phyloP scores from a whole-genome alignment of 768 basidiomycete genomes.

The Lyophyllum atratum region DNA sequence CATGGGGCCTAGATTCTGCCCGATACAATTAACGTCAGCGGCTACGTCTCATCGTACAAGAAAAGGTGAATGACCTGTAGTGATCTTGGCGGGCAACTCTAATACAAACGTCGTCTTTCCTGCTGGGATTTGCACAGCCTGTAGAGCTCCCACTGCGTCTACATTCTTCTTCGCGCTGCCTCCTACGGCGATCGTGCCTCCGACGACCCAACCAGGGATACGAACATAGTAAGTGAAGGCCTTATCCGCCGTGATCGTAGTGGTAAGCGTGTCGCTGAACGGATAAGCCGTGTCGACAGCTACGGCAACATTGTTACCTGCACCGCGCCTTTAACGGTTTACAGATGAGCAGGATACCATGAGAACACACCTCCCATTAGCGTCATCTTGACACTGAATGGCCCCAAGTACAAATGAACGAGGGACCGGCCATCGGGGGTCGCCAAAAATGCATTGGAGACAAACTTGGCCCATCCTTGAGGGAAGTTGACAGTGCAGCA shows the following conservation, averaged over 20 bases:
- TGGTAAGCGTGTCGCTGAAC: constrained; percentile 50
- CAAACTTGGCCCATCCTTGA: constrained; percentile 58
- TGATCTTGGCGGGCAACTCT: constrained; percentile 39
- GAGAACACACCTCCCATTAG: constrained; percentile 36
- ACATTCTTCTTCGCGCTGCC: constrained; percentile 23
- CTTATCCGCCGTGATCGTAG: constrained; percentile 41
- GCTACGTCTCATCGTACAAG: not conserved
- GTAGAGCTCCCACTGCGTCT: constrained; percentile 29
- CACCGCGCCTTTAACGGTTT: constrained; percentile 21
- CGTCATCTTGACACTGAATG: constrained; percentile 42
- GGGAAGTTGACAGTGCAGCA: constrained; percentile 58
- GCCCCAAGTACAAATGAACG: constrained; percentile 51
- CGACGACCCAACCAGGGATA: constrained; percentile 51
- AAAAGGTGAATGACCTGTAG: constrained; percentile 27
- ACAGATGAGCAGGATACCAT: constrained; percentile 4
- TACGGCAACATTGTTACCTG: constrained; percentile 45
- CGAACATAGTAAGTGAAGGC: constrained; percentile 50
- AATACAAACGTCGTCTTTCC: constrained; percentile 36
- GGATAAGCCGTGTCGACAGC: constrained; percentile 51
- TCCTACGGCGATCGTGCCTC: constrained; percentile 47
- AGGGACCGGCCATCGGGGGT: constrained; percentile 47
- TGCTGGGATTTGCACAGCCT: constrained; percentile 30
- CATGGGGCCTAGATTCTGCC: constrained; percentile 40
- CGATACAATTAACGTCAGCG: not conserved
- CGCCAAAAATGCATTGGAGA: constrained; percentile 51